These are phyloP conservation scores for Podospora australis DNA, from an alignment of 495 filamentous ascomycete genomes.

Conservation along the genomic window DNA sequence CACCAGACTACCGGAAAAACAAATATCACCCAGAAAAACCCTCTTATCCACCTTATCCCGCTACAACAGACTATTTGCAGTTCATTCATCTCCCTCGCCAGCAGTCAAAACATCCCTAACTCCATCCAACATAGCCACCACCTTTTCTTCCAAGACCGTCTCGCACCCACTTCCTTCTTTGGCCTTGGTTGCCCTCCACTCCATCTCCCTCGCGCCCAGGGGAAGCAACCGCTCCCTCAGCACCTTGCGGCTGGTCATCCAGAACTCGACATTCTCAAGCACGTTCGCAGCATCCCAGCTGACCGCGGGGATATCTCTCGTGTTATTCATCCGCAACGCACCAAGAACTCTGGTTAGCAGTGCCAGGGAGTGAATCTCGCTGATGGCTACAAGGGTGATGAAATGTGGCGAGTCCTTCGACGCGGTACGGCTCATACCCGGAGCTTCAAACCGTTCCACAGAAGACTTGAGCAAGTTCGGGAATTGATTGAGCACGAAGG, in stretches of 20 bases:
- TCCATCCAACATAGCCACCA: conserved; percentile 55
- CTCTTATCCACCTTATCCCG: too few relatives aligned
- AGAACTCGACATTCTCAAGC: conserved; percentile 72
- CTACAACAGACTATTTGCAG: too few relatives aligned
- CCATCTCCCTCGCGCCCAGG: conserved; percentile 62
- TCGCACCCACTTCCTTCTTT: conserved; percentile 32
- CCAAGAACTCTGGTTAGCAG: conserved; percentile 63
- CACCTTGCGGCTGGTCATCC: conserved; percentile 53
- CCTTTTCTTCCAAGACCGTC: conserved; percentile 66
- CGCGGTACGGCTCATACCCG: conserved; percentile 41
- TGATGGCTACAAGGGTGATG: conserved; percentile 63
- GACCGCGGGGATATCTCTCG: conserved; percentile 58
- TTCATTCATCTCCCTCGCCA: conserved; percentile 29
- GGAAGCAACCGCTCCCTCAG: conserved; percentile 65
- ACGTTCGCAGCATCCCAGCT: conserved; percentile 64
- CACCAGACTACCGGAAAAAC: too few relatives aligned
- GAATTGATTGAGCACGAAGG: conserved; percentile 80
- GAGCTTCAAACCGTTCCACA: conserved; percentile 52
- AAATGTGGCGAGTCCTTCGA: conserved; percentile 34
- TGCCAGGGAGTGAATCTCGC: conserved; percentile 70
- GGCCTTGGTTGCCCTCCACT: conserved; percentile 45
- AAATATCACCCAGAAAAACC: too few relatives aligned
- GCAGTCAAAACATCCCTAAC: conserved; percentile 41
- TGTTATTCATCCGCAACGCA: conserved; percentile 52
- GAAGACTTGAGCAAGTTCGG: conserved; percentile 61